These are phyloP conservation scores for Camelina laxa DNA, from an alignment of 345 rosid species.

Conservation along the genomic window DNA sequence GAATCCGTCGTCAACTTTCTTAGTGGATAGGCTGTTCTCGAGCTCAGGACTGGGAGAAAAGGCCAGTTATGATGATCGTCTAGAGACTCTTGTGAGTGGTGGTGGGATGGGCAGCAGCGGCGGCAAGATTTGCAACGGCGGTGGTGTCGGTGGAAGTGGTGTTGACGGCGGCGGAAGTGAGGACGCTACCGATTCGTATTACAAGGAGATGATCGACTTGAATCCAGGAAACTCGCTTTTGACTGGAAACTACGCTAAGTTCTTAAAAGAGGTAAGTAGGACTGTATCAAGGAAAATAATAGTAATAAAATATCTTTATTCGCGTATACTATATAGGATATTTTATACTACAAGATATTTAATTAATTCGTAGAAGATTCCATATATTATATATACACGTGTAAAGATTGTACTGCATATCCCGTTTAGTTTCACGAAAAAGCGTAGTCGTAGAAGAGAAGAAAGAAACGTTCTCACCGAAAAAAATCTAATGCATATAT, in stretches of 20 bases:
- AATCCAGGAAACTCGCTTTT: constrained; percentile 61
- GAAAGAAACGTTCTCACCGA: not conserved
- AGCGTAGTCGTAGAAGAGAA: not conserved
- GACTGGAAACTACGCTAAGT: constrained; percentile 71
- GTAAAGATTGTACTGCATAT: not conserved
- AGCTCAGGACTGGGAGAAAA: constrained; percentile 57
- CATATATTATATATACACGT: constrained; percentile 3
- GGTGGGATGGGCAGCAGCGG: constrained; percentile 48
- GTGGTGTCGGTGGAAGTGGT: constrained; percentile 39
- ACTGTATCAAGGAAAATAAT: not conserved
- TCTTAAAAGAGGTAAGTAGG: constrained; percentile 65
- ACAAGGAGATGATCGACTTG: constrained; percentile 57
- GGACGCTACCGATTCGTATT: constrained; percentile 59
- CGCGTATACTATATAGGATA: not conserved
- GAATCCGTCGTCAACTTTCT: constrained; percentile 28
- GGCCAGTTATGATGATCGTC: constrained; percentile 7
- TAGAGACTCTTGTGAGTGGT: constrained; percentile 36
- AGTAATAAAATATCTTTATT: not conserved
- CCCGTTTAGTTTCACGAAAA: constrained; percentile 14
- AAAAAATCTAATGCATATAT: not conserved
- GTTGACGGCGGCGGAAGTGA: constrained; percentile 48
- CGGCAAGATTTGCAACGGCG: constrained; percentile 41
- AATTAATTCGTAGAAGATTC: not conserved
- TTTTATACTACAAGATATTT: not conserved
- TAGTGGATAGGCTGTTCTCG: constrained; percentile 46